Conservation (phyloP, 176 grass and related monocot genomes). For the Melocanna baccifera region DNA sequence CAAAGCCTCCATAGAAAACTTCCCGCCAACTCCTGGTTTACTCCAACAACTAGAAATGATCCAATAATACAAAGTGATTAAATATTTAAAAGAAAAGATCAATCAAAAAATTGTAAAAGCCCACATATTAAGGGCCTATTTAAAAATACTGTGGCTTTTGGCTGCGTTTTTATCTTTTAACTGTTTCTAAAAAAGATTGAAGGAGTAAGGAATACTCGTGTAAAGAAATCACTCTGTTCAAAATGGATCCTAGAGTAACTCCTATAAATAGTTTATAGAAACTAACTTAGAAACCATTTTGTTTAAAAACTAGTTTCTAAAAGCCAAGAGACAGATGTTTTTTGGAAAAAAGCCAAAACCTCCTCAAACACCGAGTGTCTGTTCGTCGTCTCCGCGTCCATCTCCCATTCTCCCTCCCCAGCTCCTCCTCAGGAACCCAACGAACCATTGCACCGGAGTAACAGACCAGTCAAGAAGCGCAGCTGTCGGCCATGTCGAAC, state of each 20-base stretch:
- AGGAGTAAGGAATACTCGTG: fast-evolving
- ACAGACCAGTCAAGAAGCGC: background rate
- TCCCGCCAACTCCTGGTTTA: constrained; percentile 31
- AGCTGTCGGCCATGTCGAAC: constrained; percentile 40
- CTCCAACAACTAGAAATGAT: constrained; percentile 29
- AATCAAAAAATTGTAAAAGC: constrained; percentile 15
- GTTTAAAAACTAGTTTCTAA: no score
- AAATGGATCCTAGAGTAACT: no score
- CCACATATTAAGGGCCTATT: background rate
- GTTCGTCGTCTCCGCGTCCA: constrained; percentile 34
- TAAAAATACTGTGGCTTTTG: no score
- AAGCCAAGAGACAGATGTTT: no score
- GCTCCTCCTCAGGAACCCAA: background rate
- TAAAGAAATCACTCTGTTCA: fast-evolving
- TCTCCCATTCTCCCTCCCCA: background rate
- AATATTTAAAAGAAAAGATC: background rate
- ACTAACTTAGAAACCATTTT: no score
- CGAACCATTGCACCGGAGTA: background rate
- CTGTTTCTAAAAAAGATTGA: no score
- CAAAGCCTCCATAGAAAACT: constrained; percentile 30
- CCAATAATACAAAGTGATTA: background rate
- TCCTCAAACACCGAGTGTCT: constrained; percentile 11
- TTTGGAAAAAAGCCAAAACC: background rate
- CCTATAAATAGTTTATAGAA: no score
- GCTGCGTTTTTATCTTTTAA: no score